Percentiles rank a stretch among this genome's conserved stretches.
These are phyloP conservation scores for Cordyceps fumosorosea DNA, from an alignment of 2,329 filamentous ascomycete genomes.

Conservation along the genomic window DNA sequence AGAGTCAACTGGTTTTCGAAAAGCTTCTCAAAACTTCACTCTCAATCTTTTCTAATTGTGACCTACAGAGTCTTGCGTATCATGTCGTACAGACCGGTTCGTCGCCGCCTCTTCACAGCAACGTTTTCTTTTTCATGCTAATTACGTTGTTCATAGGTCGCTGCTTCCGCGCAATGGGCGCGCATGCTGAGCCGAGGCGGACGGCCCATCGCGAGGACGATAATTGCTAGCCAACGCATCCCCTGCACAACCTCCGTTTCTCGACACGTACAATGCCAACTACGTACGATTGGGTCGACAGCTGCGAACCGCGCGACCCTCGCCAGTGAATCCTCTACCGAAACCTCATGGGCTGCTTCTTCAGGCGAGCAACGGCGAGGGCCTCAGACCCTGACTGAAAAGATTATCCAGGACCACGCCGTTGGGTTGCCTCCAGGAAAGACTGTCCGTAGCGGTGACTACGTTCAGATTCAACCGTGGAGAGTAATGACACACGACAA, in stretches of 20 bases:
- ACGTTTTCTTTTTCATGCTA: neutral
- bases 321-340: neutral
- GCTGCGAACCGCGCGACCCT: neutral
- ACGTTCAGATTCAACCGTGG: slow-evolving; percentile 66
- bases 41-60: neutral
- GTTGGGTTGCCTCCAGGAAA: slow-evolving; percentile 72
- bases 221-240: neutral
- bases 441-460: slow-evolving; percentile 72
- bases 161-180: slow-evolving; percentile 2
- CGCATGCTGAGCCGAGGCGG: slow-evolving; percentile 1
- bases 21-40: neutral
- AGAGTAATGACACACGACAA: slow-evolving; percentile 86
- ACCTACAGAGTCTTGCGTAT: neutral
- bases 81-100: slow-evolving; percentile 8
- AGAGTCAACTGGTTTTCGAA: neutral
- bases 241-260: neutral
- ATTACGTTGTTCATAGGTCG: neutral
- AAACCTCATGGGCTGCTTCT: neutral
- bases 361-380: neutral
- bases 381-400: slow-evolving; percentile 82
- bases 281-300: neutral
- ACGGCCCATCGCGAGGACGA: neutral
- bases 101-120: neutral
- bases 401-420: slow-evolving; percentile 80
- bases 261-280: neutral